Base-by-base conservation (phyloP, 1,284 basidiomycete genomes). In the Vanrija sp. region DNA sequence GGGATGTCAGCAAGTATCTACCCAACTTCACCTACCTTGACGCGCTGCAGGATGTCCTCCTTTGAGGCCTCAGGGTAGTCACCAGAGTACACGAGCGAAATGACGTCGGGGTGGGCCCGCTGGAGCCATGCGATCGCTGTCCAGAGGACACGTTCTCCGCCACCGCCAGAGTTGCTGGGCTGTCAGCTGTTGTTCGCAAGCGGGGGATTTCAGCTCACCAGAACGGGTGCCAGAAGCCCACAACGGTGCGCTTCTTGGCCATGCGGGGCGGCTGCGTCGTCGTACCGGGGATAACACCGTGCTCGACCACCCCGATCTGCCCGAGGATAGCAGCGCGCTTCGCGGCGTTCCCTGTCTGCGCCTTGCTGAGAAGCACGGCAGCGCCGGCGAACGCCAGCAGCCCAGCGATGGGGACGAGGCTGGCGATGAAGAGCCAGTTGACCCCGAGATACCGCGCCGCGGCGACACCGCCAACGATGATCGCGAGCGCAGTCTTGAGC, bases 121-220 rank as follows among this genome's bases (percentile, higher is more conserved):
- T 97, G 94, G 27, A 92, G 79, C 60, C 84, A 81, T 0, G 85
- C 80, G 19, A 98, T 83, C 0, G 93, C 94, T 1, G 89, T 87
- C 92, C 93, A 99, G 0, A 99, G 78, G 0, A 99, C 95, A 1
- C 94, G 83, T 75, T 98, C 95, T 0, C 96, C 96, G 14, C 96
- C 96, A 12, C 95, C 95, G 0, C 95, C 95, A 20, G 94, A 93
- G 79, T 98, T 96, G 72, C 93, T 96, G 65, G 31, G 3, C 7
- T 12, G 41, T 49, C 39, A 57, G 41, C 39, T 45, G 27, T 23
- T 12, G 19, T n/a, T 16, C n/a, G 25, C 4, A 20, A 71, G 2
- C 8, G 0, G 15, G 16, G 2, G 4, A 9, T 10, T 6, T 10
- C 12, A 41, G 31, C 84, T 77, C 66, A 93, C 91, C 92, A 96